Evolutionary conservation across 805 yeast genomes (phyloP).

Genomic region (Candida sanyiensis): DNA sequence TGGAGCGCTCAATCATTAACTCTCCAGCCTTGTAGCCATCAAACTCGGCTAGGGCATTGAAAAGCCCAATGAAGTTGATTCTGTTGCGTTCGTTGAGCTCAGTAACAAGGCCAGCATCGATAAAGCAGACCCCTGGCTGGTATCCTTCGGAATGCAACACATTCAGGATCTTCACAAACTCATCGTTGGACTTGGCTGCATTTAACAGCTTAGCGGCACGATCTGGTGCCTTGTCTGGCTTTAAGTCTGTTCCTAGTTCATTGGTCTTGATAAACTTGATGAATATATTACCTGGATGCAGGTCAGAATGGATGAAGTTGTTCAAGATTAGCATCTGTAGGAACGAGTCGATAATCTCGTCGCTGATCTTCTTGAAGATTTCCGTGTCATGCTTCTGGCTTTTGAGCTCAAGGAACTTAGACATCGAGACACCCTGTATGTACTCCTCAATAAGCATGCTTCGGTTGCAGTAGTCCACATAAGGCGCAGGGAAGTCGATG

Average conservation of each 20-base stretch:
- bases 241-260: conserved; percentile 26
- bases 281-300: conserved; percentile 95
- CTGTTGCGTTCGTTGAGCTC: conserved; percentile 76
- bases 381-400: conserved; percentile 35
- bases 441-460: conserved; percentile 81
- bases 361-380: conserved; percentile 66
- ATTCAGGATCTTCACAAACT: conserved; percentile 43
- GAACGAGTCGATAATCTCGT: conserved; percentile 85
- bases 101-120: conserved; percentile 92
- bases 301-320: conserved; percentile 92
- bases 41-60: conserved; percentile 82
- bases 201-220: conserved; percentile 20
- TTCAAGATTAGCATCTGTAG: conserved; percentile 88
- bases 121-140: conserved; percentile 80
- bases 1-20: conserved; percentile 88
- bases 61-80: conserved; percentile 80
- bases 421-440: conserved; percentile 79
- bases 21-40: conserved; percentile 96
- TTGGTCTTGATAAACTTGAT: conserved; percentile 56
- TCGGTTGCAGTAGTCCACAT: conserved; percentile 55
- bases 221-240: conserved; percentile 22
- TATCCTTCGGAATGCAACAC: conserved; percentile 51
- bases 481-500: conserved; percentile 78
- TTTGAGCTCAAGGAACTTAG: conserved; percentile 46
- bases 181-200: conserved; percentile 23